Conservation (phyloP, 202 grass and related monocot species). For the Bolboschoenoplectus hybrid region DNA sequence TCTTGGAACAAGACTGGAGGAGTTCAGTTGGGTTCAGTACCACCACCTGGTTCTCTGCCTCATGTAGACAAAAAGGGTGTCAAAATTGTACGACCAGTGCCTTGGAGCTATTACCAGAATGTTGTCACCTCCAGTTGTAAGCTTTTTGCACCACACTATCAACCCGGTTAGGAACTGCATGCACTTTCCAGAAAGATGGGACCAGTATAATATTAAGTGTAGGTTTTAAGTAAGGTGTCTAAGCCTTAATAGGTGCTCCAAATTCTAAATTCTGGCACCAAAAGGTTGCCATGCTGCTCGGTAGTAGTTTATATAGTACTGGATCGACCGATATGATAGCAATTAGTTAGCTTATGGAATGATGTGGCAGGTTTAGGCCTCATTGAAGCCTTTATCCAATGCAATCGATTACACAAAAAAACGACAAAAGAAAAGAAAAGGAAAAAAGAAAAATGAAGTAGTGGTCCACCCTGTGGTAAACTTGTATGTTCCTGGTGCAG, state of each 20-base stretch:
- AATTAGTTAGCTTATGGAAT: not conserved
- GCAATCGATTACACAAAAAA: not conserved
- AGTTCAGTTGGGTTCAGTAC: slow-evolving; percentile 67
- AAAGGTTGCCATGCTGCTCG: not conserved
- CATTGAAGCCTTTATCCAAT: not conserved
- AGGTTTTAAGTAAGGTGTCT: not conserved
- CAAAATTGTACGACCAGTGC: slow-evolving; percentile 85
- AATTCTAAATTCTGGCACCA: not conserved
- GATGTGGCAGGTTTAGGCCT: not conserved
- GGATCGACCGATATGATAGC: not conserved
- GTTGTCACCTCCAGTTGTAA: slow-evolving; percentile 97
- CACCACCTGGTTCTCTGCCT: slow-evolving; percentile 62
- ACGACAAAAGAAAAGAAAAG: not conserved
- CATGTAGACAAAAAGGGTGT: slow-evolving; percentile 59
- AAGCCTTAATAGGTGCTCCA: not conserved
- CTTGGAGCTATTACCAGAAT: slow-evolving; percentile 98
- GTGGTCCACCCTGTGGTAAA: not conserved
- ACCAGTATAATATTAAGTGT: not conserved
- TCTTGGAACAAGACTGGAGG: slow-evolving; percentile 96
- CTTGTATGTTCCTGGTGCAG: slow-evolving; percentile 1
- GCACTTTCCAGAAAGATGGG: not conserved
- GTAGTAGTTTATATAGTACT: not conserved
- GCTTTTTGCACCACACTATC: slow-evolving; percentile 39
- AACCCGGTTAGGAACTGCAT: not conserved
- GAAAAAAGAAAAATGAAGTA: not conserved